Evolutionary conservation across 2,329 filamentous ascomycete genomes (phyloP), one percentile per base, ranked within the genome.

Genomic region (Calonectria pseudoturangicola): DNA sequence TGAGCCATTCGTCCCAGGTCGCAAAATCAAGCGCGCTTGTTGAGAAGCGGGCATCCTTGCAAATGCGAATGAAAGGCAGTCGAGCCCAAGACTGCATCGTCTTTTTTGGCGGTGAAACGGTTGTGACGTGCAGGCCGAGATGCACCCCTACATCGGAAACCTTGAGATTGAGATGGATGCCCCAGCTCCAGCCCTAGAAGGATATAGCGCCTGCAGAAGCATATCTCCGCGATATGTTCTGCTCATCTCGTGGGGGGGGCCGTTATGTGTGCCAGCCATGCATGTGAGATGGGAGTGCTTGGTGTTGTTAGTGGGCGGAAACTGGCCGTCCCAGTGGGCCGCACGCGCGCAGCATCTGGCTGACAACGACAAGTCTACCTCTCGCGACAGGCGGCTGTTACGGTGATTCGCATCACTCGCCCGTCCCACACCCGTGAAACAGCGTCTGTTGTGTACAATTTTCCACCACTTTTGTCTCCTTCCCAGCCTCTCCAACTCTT

Each of bases 11-110:
- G 18, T 74, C 30, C 69, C 65, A 66, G 58, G 48, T 18, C 15
- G 47, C 58, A 47, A 65, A 68, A 72, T 47, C 48, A 43, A 39
- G 65, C 60, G 76, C 72, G 73, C 63, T 63, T 70, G 70, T 71
- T 68, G 69, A 76, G 68, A 73, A 73, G 63, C 51, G 47, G 28
- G 56, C 30, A 67, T 50, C 43, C 54, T 60, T 30, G 48, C 36
- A 58, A n/a, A 25, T 47, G 48, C 43, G n/a, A 54, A 66, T 66
- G 27, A 36, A 28, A 39, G 39, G 64, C 51, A 13, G 33, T 65
- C 50, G 43, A 60, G 68, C 60, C 28, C 27, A 27, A 54, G 28
- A 48, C 47, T 30, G 36, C 28, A 36, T 54, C 47, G 48, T 33
- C 9, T 33, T 33, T 39, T 62, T 48, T 66, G 45, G 69, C 66